Base-by-base conservation (phyloP, 106 monocot species). In the Gastrodia elata region DNA sequence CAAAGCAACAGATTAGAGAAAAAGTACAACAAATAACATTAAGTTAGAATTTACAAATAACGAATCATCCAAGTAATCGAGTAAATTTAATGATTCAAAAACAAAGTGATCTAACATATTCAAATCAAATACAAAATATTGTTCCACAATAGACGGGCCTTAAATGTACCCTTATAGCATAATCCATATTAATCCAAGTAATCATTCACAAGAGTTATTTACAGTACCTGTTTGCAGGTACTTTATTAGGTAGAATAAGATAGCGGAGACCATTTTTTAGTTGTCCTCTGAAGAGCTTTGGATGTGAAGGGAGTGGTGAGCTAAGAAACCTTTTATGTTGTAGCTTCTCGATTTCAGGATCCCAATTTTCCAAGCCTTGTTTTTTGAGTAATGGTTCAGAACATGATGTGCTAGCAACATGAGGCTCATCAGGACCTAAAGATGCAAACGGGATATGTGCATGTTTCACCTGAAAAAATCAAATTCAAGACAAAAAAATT, bases 361-460 rank as follows among this genome's bases (percentile, higher is more conserved):
- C 82, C 84, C 78, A 82, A 37, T 82, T 79, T 25, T 70, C 71
- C 3, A 81, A 38, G 55, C 49, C 77, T 78, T 78, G 84, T 79
- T 85, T 91, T 30, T 91, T 88, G 76, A 86, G 58, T 27, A 76
- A 15, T 43, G 85, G 42, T 39, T 98, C 98, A 28, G 98, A 80
- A 84, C 75, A 88, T 44, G 91, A 64, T 65, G 79, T 87, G 74
- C 85, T 88, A 56, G 98, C 91, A 71, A 79, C 98, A 83, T 98
- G 98, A 35, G 98, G 98, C 75, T 98, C 98, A 76, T 98, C 91
- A 72, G 93, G 93, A 52, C 98, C 93, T 39, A 77, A 73, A 74
- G 85, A 26, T 76, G 95, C 93, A 74, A n/a, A 75, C 16, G 78
- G 73, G 67, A 91, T 68, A 70, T 67, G 76, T 75, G 73, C 34